phyloP scores from a whole-genome alignment of 1,139 yeast species.

The Suhomyces wounanorum region DNA sequence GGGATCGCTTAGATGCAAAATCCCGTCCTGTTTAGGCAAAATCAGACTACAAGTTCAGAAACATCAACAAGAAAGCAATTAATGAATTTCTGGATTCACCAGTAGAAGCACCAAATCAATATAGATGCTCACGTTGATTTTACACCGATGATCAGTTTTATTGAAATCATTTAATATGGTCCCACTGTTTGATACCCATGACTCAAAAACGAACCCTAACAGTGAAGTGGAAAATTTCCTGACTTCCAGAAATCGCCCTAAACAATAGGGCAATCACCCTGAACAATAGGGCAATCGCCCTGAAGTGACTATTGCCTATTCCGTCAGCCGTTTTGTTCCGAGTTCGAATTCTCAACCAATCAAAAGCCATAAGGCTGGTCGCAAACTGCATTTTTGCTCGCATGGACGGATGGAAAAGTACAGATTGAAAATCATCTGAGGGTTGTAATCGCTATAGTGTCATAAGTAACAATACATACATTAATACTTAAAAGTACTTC shows the following conservation, averaged over 20 bases:
- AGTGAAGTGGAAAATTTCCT: not conserved
- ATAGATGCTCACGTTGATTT: no score
- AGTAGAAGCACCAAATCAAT: no score
- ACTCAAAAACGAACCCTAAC: not conserved
- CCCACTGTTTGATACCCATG: not conserved
- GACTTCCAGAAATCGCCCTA: not conserved
- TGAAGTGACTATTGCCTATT: not conserved
- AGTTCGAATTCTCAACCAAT: not conserved
- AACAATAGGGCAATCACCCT: not conserved
- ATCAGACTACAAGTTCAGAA: no score
- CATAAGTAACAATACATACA: not conserved
- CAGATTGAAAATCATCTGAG: not conserved
- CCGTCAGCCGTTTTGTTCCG: not conserved
- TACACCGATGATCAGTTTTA: no score
- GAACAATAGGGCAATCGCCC: not conserved
- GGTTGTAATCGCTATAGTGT: not conserved
- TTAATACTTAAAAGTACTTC: not conserved
- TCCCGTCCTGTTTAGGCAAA: no score
- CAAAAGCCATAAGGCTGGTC: not conserved
- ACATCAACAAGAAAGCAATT: no score
- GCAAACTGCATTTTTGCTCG: not conserved
- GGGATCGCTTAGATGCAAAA: no score
- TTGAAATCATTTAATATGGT: no score
- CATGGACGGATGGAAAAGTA: not conserved
- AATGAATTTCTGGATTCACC: no score